Base-by-base conservation (phyloP, 2,329 filamentous ascomycete species). In the Penicillium concentricum region DNA sequence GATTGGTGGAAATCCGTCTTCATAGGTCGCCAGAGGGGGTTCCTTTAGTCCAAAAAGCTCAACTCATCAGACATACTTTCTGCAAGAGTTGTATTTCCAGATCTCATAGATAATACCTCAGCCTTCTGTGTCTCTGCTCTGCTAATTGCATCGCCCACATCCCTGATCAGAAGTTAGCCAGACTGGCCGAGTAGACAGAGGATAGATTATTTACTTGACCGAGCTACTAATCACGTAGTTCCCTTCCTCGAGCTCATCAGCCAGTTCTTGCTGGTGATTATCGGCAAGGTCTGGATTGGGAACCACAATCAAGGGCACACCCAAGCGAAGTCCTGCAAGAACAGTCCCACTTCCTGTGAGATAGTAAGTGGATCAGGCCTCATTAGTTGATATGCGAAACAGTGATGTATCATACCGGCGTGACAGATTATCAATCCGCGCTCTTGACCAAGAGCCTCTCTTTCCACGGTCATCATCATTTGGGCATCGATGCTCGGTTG, bases 221-320 rank as follows among this genome's bases (percentile, higher is more conserved):
- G 81, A 78, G 12, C 88, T 89, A 65, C 87, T 82, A n/a, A 92
- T 81, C 3, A 91, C 85, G 74, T 95, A 96, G 24, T 88, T 87
- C 63, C 91, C 84, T 24, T 80, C 77, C 32, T 88, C 84, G 55
- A 97, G 82, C 63, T 90, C 87, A 48, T 86, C 80, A 0, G 93
- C 93, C 53, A 99, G 83, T 72, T 97, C 91, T 20, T 86, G 83
- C 74, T 99, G 94, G 71, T 99, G 94, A 67, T 99, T 93, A 69
- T 95, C 87, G 66, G 96, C 82, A 0, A 99, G 82, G 7, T 81
- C 79, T 2, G 86, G 82, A 72, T 99, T 99, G 2, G 93, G 90
- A 2, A 99, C 92, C 0, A 96, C 91, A 48, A 99, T 83, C n/a
- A 97, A 78, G 3, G 90, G 87, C 0, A 92, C 79, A 15, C 85